These are phyloP conservation scores for Geotrichum europaeum DNA, from an alignment of 1,139 yeast species.

Conservation along the genomic window DNA sequence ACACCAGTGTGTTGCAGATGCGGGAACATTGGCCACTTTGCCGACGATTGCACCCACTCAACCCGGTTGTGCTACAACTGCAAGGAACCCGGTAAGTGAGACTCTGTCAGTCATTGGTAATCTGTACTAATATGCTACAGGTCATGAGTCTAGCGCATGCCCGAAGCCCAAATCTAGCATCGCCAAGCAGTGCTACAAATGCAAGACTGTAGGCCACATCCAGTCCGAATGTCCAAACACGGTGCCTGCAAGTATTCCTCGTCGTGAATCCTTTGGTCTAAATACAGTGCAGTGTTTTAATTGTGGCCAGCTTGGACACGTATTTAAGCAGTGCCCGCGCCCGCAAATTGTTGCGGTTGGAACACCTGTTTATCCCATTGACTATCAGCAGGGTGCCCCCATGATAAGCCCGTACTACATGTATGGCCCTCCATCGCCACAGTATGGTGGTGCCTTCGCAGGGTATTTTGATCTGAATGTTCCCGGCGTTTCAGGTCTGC, in stretches of 20 bases:
- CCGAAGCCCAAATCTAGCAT: slow-evolving; percentile 79
- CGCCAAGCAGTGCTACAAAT: slow-evolving; percentile 79
- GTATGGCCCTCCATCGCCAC: neutral
- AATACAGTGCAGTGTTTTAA: slow-evolving; percentile 31
- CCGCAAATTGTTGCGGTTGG: neutral
- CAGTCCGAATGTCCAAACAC: slow-evolving; percentile 55
- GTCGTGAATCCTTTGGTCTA: slow-evolving; percentile 25
- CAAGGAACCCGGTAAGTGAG: slow-evolving; percentile 43
- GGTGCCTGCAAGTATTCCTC: neutral
- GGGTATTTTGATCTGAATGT: neutral
- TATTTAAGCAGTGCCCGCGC: slow-evolving; percentile 57
- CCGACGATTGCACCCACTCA: slow-evolving; percentile 76
- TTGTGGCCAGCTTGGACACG: slow-evolving; percentile 75
- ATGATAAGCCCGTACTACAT: neutral
- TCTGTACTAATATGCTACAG: slow-evolving; percentile 30
- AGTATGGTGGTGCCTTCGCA: neutral
- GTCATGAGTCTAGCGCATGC: slow-evolving; percentile 83
- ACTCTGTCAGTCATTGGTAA: neutral
- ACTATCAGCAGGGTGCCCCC: neutral
- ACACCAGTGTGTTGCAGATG: slow-evolving; percentile 44
- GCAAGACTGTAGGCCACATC: slow-evolving; percentile 66
- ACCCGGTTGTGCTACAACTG: slow-evolving; percentile 92
- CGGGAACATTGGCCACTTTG: slow-evolving; percentile 88
- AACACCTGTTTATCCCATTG: neutral
- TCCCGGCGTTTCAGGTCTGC: neutral